Evolutionary conservation across 2,329 filamentous ascomycete genomes (phyloP), one percentile per base, ranked within the genome.

Genomic region (Emericellopsis atlantica): DNA sequence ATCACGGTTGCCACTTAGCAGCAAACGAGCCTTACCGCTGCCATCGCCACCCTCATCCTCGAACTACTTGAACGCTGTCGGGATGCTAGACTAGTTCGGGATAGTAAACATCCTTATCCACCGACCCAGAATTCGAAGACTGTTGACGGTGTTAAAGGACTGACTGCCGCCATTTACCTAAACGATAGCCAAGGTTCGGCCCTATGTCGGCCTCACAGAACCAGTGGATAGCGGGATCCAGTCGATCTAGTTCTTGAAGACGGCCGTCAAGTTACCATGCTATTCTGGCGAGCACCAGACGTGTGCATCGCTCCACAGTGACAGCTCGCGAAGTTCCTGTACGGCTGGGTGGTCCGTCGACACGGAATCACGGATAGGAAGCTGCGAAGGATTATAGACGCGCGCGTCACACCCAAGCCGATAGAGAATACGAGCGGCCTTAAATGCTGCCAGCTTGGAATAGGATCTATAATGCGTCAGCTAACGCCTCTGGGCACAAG

Each of bases 51-150:
- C 24, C n/a, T 65, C 59, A 4, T 72, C 74, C 1, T 53, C 52
- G 39, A 81, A 81, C 36, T 77, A 72, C 5, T 67, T 81, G 45
- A 76, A 82, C 0, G 77, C 79, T 52, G 64, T 71, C 0, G 79
- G 79, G 2, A 83, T 65, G 0, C 72, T 78, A 21, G 69, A 74
- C 53, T 83, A 79, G 51, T 83, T 83, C 0, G 76, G 74, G 22
- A 81, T 79, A 1, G 69, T 62, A 46, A 80, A 81, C 76, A 81
- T 81, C 33, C 76, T 68, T 77, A 81, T 81, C 79, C 78, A 83
- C 1, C 79, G 67, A 0, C 79, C 79, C 0, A 83, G 63, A 9
- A 82, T 69, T 0, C 78, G 67, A n/a, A 83, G 60, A 1, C 69
- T 69, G 50, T 82, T 83, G 9, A 82, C 75, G 0, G 76, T 71